A percentile compares a stretch with the other conserved stretches of the same genome.
Conservation (phyloP, 2,329 filamentous ascomycete species). For the Stemphylium vesicarium region DNA sequence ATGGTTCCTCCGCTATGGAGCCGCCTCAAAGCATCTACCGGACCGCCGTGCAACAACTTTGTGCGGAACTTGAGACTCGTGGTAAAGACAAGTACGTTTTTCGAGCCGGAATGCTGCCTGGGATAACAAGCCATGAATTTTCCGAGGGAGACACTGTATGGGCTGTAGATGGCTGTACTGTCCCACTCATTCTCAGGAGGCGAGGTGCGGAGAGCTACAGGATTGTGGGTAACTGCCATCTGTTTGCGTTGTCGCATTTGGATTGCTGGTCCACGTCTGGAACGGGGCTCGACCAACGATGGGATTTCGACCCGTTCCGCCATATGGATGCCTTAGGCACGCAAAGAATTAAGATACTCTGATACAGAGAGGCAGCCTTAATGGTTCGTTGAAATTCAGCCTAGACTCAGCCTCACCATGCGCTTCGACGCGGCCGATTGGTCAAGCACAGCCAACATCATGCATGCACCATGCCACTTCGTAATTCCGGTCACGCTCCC, state of each 20-base stretch:
- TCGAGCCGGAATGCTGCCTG: constrained; percentile 13
- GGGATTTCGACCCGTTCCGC: constrained; percentile 20
- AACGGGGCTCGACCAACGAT: constrained; percentile 11
- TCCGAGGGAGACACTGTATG: constrained; percentile 16
- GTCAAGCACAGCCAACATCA: background rate
- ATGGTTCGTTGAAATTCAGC: background rate
- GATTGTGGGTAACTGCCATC: constrained; percentile 15
- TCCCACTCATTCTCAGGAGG: constrained; percentile 13
- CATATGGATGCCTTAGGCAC: constrained; percentile 14
- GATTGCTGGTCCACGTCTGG: constrained; percentile 17
- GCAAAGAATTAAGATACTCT: constrained; percentile 10
- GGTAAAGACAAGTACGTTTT: constrained; percentile 13
- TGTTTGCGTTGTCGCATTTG: constrained; percentile 15
- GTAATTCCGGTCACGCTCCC: too few species aligned
- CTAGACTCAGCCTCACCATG: background rate
- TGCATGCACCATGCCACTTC: background rate
- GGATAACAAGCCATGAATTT: constrained; percentile 5
- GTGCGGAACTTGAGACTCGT: constrained; percentile 7
- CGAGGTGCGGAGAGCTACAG: background rate
- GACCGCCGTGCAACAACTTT: constrained; percentile 8
- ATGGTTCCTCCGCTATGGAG: background rate
- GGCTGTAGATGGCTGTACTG: constrained; percentile 15
- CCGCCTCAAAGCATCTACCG: background rate
- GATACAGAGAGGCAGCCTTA: background rate
- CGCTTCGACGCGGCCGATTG: background rate